Evolutionary conservation across 2,329 filamentous ascomycete genomes (phyloP).

Genomic region (Celoporthe dispersa): DNA sequence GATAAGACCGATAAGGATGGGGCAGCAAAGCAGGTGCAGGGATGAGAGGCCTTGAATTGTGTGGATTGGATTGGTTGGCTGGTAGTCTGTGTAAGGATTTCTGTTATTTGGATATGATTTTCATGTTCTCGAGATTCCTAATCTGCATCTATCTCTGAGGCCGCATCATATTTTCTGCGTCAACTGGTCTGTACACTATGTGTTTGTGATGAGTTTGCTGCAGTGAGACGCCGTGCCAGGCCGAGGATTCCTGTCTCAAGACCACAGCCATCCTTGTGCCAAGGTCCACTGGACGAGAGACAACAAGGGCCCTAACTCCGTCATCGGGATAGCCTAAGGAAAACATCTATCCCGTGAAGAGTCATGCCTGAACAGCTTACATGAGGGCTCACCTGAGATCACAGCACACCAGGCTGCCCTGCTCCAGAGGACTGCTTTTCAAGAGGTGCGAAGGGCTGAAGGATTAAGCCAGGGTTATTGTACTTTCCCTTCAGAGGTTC

Average conservation of each 20-base stretch:
- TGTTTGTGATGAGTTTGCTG: neutral
- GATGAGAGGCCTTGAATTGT: neutral
- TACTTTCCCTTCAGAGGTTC: constrained; percentile 16
- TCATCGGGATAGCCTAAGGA: constrained; percentile 28
- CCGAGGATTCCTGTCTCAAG: neutral
- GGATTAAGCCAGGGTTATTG: neutral
- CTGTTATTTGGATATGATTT: neutral
- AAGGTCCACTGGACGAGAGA: constrained; percentile 14
- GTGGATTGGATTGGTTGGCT: neutral
- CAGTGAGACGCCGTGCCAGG: neutral
- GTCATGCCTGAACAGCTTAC: constrained; percentile 12
- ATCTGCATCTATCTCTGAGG: neutral
- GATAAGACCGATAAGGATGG: constrained; percentile 7
- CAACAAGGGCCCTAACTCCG: constrained; percentile 22
- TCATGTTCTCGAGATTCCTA: neutral
- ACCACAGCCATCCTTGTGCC: neutral
- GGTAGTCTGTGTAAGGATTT: neutral
- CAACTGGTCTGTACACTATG: neutral
- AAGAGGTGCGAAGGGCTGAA: constrained; percentile 6
- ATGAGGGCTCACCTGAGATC: constrained; percentile 9
- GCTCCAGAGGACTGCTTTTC: no score
- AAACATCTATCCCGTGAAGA: constrained; percentile 20
- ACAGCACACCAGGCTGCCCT: neutral
- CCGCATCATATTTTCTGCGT: neutral
- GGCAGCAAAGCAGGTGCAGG: neutral